Evolutionary conservation across 805 yeast genomes (phyloP), one percentile per base, ranked within the genome.

Genomic region (Saccharomycopsis sp.): DNA sequence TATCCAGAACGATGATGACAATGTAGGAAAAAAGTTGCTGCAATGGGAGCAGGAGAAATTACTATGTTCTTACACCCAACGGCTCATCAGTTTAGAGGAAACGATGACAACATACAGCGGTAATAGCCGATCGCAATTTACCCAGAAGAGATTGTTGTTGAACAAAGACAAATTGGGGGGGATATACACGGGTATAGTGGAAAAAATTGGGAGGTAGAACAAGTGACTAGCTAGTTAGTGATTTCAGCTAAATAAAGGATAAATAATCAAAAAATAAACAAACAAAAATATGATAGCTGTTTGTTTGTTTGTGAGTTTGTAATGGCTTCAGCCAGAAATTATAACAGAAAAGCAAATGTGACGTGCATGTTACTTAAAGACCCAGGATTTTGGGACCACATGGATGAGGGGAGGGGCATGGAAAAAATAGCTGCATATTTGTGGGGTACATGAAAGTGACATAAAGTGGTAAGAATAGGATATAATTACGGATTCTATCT

Each of bases 131-230:
- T n/a, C 19, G 8, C 49, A 44, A 44, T 44, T 44, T 17, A 17
- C 12, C 22, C 49, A 44, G 12, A 12, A 34, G 23, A 50, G 62
- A 47, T 23, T 59, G 20, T 52, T 49, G 17, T 51, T 56, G 15
- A 59, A 59, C 23, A 56, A 57, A 38, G 58, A 53, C 25, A 54
- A 55, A 25, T 52, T 59, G 15, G 62, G 62, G 2, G 50, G 29
- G 19, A 25, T 59, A 7, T 59, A 49, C 20, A 24, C 3, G 15
- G 52, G 20, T 15, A 29, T 56, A 15, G 51, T 58, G 7, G 56
- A 55, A 44, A 44, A 19, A 17, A 8, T 44, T 19, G 8, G 12
- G n/a, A n/a, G n/a, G n/a, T n/a, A n/a, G n/a, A n/a, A n/a, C n/a
- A n/a, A n/a, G n/a, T n/a, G n/a, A n/a, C n/a, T n/a, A n/a, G n/a